Conservation (phyloP, 306 rosid species). For the Lupinus albus region DNA sequence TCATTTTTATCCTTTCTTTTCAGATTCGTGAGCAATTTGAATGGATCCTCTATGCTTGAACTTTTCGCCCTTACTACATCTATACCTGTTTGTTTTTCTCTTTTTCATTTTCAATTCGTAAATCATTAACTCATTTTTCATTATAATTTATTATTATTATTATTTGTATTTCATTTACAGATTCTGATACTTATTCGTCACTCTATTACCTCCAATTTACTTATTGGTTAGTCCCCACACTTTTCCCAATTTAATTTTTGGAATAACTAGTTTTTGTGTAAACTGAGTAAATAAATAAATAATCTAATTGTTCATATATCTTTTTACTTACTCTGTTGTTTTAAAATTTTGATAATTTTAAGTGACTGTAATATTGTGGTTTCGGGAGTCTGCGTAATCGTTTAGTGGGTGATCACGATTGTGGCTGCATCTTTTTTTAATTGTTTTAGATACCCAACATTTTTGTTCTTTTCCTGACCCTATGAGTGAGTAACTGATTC, state of each 20-base stretch:
- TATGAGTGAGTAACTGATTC: too few species aligned
- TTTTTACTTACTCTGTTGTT: too few species aligned
- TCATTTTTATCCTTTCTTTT: too few species aligned
- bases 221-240: slow-evolving; percentile 35
- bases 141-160: neutral
- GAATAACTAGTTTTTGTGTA: too few species aligned
- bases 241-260: neutral
- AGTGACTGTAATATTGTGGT: too few species aligned
- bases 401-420: too few species aligned
- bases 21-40: slow-evolving; percentile 51
- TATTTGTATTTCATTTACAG: slow-evolving; percentile 33
- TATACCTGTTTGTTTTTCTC: slow-evolving; percentile 43
- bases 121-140: neutral
- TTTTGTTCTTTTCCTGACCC: too few species aligned
- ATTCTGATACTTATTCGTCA: slow-evolving; percentile 48
- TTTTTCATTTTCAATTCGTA: too few species aligned
- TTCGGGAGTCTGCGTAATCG: too few species aligned
- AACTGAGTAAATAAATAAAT: too few species aligned
- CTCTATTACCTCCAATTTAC: slow-evolving; percentile 35
- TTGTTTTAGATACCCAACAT: slow-evolving; percentile 15
- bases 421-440: neutral
- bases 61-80: slow-evolving; percentile 45
- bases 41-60: slow-evolving; percentile 62
- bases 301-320: too few species aligned
- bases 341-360: too few species aligned